Conservation (phyloP, 108 stramenopile genomes). For the Pelagomonas calceolata region DNA sequence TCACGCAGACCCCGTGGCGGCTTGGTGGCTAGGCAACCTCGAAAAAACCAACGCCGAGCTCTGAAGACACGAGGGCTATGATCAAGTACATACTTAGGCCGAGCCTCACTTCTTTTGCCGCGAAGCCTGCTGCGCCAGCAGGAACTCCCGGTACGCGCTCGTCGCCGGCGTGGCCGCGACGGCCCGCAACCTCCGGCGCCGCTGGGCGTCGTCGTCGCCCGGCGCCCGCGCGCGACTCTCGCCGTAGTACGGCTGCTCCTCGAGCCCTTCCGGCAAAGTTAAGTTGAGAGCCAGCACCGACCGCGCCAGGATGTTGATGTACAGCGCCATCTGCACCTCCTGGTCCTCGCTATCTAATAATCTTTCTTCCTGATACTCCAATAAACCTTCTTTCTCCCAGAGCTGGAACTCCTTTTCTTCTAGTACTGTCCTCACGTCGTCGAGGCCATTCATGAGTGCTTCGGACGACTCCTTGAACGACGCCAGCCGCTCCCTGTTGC, state of each 20-base stretch:
- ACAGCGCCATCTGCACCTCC: background rate
- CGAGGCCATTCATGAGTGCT: background rate
- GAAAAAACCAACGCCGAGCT: no score
- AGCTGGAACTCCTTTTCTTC: background rate
- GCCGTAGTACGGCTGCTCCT: background rate
- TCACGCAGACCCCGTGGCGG: no score
- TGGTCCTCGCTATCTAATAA: background rate
- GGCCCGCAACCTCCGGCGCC: no score
- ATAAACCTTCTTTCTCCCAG: background rate
- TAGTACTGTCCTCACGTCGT: background rate
- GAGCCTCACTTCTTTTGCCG: no score
- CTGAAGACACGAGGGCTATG: no score
- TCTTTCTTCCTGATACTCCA: background rate
- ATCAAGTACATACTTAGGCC: no score
- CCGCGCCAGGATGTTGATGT: background rate
- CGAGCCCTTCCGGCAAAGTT: background rate
- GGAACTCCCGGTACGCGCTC: no score
- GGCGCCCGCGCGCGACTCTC: no score
- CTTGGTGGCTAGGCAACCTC: no score
- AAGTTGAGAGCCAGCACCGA: background rate
- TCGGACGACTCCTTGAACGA: background rate
- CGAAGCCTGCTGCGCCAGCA: no score
- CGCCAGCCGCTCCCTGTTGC: background rate
- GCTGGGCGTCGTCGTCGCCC: no score
- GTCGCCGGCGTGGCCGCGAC: no score